A percentile compares a stretch with the other conserved stretches of the same genome.
phyloP scores from a whole-genome alignment of 2,329 filamentous ascomycete species.

The Dothiorella sarmentorum region DNA sequence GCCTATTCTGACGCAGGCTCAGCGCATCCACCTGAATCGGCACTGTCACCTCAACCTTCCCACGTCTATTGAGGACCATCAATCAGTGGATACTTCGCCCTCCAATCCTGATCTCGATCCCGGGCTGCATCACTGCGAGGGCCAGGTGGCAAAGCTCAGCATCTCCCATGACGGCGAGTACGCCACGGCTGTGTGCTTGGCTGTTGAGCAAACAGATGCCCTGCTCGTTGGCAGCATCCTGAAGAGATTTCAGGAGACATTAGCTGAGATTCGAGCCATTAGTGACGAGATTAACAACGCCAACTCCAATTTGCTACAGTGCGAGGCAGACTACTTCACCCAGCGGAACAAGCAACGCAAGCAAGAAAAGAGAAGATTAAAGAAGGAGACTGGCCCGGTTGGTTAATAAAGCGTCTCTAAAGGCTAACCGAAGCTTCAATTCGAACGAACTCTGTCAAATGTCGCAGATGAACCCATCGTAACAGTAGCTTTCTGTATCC shows the following conservation, averaged over 20 bases:
- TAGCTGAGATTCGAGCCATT: background rate
- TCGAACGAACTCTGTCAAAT: too few relatives aligned
- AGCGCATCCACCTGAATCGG: conserved; percentile 30
- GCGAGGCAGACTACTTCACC: background rate
- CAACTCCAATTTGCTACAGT: background rate
- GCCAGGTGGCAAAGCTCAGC: conserved; percentile 64
- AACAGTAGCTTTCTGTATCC: too few relatives aligned
- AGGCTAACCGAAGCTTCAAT: too few relatives aligned
- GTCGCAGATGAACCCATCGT: too few relatives aligned
- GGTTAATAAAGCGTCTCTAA: too few relatives aligned
- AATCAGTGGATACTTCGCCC: background rate
- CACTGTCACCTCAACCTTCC: background rate
- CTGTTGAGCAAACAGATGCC: background rate
- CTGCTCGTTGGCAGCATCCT: background rate
- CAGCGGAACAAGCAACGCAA: too few relatives aligned
- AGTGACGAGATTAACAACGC: background rate
- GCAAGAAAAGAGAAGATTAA: too few relatives aligned
- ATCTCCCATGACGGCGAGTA: conserved; percentile 88
- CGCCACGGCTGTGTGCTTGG: conserved; percentile 58
- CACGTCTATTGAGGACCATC: background rate
- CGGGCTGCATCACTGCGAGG: conserved; percentile 25
- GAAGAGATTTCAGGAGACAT: background rate
- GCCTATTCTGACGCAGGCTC: conserved; percentile 2
- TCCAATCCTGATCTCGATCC: background rate
- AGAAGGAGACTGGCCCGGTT: too few relatives aligned